Base-by-base conservation (phyloP, 2,329 filamentous ascomycete species). In the Pseudocercospora eumusae region DNA sequence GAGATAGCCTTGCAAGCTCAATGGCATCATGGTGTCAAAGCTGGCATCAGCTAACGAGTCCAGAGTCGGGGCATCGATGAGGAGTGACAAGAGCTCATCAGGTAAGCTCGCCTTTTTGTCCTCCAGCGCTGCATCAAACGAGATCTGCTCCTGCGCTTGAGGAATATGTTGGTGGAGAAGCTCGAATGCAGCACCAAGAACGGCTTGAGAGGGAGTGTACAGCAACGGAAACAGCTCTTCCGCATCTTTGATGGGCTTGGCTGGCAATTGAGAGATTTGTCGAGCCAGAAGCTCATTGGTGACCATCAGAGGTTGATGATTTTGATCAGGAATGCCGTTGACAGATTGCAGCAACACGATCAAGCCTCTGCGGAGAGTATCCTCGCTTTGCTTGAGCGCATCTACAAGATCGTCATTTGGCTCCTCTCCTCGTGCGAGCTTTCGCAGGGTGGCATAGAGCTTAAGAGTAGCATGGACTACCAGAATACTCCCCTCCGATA, bases 331-430 rank as follows among this genome's bases (percentile, higher is more conserved):
- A 42, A 81, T 76, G 60, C 81, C 78, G 78, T 66, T 62, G 18
- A 66, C 62, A 3, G 70, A 62, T 63, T 86, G 86, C 20, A 96
- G 83, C 0, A 93, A 78, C 8, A 82, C 78, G 15, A 93, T 76
- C 2, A 95, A 72, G 0, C 83, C 84, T 3, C 78, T 74, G 1
- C 84, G 84, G 40, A 88, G 83, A 0, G 76, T 74, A 18, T 82
- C 75, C n/a, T 84, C 80, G 9, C 83, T 82, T 11, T 87, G 83
- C 57, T 83, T 83, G 71, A 93, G 83, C 0, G 86, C 86, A 70
- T 97, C 93, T 13, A 86, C 78, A 0, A 97, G 82, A 73, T 98
- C 93, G 65, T 98, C 93, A 65, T 96, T 97, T 1, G 88, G 83
- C 18, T 93, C 89, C 18, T 86, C 81, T 8, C 71, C 71, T 20